Evolutionary conservation across 129 eudicot species (phyloP).

Genomic region (Apium graveolens): DNA sequence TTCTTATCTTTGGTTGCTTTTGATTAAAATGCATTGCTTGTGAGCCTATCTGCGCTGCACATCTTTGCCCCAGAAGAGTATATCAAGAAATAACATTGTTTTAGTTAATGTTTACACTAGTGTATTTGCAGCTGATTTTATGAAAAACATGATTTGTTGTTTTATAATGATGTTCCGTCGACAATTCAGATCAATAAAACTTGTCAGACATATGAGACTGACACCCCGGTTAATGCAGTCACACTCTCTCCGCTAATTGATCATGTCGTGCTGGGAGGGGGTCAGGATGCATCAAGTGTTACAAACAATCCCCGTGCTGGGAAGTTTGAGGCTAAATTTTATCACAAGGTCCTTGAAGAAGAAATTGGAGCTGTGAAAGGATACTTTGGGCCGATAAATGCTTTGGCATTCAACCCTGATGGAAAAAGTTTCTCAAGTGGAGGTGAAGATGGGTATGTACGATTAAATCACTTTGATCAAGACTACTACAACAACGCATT

Average conservation of each 20-base stretch:
- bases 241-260: not conserved
- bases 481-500: not conserved
- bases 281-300: slow-evolving; percentile 85
- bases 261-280: slow-evolving; percentile 85
- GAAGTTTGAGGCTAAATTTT: slow-evolving; percentile 91
- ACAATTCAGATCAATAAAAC: not conserved
- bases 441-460: not conserved
- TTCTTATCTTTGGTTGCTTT: no score
- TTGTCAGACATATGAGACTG: not conserved
- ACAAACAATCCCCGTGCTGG: slow-evolving; percentile 98
- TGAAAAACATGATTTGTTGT: no score
- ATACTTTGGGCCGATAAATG: slow-evolving; percentile 93
- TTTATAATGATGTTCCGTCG: no score
- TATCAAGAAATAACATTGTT: no score
- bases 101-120: no score
- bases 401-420: slow-evolving; percentile 95
- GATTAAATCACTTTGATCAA: not conserved
- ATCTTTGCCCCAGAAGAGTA: no score
- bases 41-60: no score
- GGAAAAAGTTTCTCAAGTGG: slow-evolving; percentile 56
- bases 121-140: no score
- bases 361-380: slow-evolving; percentile 93
- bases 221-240: not conserved
- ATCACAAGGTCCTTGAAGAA: slow-evolving; percentile 83
- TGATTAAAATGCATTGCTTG: no score